Evolutionary conservation across 2,329 filamentous ascomycete genomes (phyloP), one percentile per base, ranked within the genome.

Genomic region (Atkinsonella texensis): DNA sequence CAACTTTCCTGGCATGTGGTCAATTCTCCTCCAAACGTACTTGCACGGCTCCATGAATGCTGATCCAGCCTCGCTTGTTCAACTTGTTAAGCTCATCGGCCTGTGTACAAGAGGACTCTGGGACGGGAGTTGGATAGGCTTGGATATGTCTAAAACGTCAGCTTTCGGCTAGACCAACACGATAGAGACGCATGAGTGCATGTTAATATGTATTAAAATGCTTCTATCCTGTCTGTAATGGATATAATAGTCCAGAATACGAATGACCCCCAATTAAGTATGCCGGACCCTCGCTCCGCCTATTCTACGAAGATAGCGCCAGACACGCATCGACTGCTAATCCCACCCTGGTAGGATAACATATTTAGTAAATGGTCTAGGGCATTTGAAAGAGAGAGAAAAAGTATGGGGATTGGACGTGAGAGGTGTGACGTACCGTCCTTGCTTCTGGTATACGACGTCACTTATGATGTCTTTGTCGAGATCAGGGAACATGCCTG

Each of bases 401-500:
- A 28, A 5, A 8, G 28, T 8, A 28, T 28, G 7, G 28, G 28
- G 7, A 28, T 28, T 8, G 5, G 28, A 28, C 28, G 28, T 28
- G 32, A 42, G 1, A 31, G n/a, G 6, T 13, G 15, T 23, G 51
- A 79, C 86, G 72, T 68, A 91, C 89, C 88, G 81, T 64, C 93
- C 94, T 68, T 96, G 85, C 70, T 98, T 96, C 72, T 94, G 82
- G 65, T 91, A 83, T 28, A 98, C 93, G 41, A 98, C 93, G 70
- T 98, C 93, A 61, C 90, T 90, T 63, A 98, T 97, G 39, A 98
- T 79, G 47, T 98, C 94, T 61, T 83, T 81, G 66, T 98, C 93
- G 48, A 98, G 73, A 63, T 94, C 89, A 1, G 93, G 93, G 66
- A 98, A 98, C 93, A 98, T 98, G 60, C 89, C 86, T 46, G 88